Evolutionary conservation across 129 eudicot genomes (phyloP), one percentile per base, ranked within the genome.

Genomic region (Artemisia annua): DNA sequence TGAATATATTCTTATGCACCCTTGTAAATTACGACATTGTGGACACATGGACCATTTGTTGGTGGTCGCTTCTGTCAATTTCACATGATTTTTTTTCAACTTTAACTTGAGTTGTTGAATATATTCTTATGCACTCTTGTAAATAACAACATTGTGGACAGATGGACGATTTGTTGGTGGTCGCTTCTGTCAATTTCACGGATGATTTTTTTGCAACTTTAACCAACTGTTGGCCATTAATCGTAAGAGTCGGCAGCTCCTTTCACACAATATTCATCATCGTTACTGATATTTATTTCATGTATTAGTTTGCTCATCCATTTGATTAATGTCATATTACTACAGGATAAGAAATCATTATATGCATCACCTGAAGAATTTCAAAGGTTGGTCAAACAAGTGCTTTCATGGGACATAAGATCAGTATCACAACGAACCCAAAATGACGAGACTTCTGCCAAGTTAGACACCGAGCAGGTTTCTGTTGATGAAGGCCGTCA

Each of bases 391-490:
- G 79, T 90, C 72, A 74, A 74, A 72, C 97, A 94, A 69, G 97
- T 94, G 79, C 97, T 94, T 72, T 82, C 89, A 51, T 94, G 97
- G 96, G 98, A 94, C 78, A 94, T 94, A 76, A 74, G 98, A 50
- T 94, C 97, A n/a, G 69, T 91, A 70, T 90, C 97, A 22, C 98
- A 94, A 79, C 66, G 91, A 69, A 79, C 39, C 59, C 92, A 83
- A 32, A 80, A 74, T 11, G 84, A 91, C 26, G 81, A 76, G 79
- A 59, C 73, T 17, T 50, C 15, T 2, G 77, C 3, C 16, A 28
- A 49, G 51, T 18, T 19, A 50, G 78, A 66, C 12, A 59, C 7
- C 0, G 79, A 79, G 8, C 71, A 53, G 17, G 62, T 61, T 60
- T 55, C 59, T 70, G 12, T 22, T 63, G 30, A 53, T 63, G 52